Evolutionary conservation across 768 basidiomycete genomes (phyloP).

Genomic region (Boletus fagicola): DNA sequence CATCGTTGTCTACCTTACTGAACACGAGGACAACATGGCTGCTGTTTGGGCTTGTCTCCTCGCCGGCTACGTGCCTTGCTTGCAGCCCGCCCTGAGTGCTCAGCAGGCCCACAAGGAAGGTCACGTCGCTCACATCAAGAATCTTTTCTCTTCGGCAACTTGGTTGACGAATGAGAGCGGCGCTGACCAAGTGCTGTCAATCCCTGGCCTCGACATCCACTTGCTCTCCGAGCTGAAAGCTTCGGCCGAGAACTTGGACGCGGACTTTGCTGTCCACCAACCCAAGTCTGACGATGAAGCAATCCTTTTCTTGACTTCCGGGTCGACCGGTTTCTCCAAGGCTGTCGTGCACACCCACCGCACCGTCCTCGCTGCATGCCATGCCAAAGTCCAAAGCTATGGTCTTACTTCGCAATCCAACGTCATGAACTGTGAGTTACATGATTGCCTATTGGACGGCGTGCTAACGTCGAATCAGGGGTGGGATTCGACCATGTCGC

Average conservation of each 20-base stretch:
- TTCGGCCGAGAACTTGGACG: slow-evolving; percentile 6
- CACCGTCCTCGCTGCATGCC: slow-evolving; percentile 35
- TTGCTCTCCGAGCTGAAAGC: slow-evolving; percentile 23
- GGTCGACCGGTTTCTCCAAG: slow-evolving; percentile 46
- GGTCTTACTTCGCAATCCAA: slow-evolving; percentile 33
- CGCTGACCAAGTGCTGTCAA: slow-evolving; percentile 24
- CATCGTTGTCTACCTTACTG: slow-evolving; percentile 31
- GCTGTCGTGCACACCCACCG: slow-evolving; percentile 41
- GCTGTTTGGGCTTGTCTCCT: slow-evolving; percentile 30
- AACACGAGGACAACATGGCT: slow-evolving; percentile 28
- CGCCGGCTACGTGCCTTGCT: slow-evolving; percentile 32
- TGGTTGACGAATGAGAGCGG: slow-evolving; percentile 33
- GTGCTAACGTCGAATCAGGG: slow-evolving; percentile 24
- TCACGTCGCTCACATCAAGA: slow-evolving; percentile 29
- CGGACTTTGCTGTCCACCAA: slow-evolving; percentile 19
- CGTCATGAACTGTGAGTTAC: slow-evolving; percentile 39
- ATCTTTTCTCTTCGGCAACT: slow-evolving; percentile 30
- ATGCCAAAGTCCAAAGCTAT: slow-evolving; percentile 36
- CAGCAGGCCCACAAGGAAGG: slow-evolving; percentile 21
- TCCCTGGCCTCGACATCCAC: slow-evolving; percentile 26
- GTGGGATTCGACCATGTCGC: slow-evolving; percentile 49
- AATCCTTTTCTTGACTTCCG: slow-evolving; percentile 40
- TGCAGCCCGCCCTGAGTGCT: slow-evolving; percentile 35
- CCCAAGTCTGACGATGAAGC: slow-evolving; percentile 30
- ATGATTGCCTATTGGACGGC: not conserved